Percentiles rank a stretch among this genome's conserved stretches.
Conservation (phyloP, 495 filamentous ascomycete species). For the Astrothelium macrocarpum region DNA sequence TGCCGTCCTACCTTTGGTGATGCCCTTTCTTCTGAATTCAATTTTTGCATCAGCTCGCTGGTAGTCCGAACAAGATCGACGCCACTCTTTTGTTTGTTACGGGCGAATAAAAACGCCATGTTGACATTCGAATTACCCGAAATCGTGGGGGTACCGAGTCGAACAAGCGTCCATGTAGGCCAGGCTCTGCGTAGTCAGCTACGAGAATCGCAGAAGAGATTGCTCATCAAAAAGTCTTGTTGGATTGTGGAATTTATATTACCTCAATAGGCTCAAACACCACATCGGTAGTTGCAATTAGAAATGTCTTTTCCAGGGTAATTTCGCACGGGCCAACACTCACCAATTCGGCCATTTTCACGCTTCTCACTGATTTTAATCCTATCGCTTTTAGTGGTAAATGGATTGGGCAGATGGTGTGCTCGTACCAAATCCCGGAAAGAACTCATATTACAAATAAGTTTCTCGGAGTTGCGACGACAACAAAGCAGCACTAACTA, state of each 20-base stretch:
- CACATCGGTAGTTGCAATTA: no score
- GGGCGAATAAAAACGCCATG: slow-evolving; percentile 90
- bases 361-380: no score
- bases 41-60: slow-evolving; percentile 45
- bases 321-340: no score
- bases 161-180: not conserved
- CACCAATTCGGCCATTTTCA: no score
- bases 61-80: slow-evolving; percentile 48
- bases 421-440: no score
- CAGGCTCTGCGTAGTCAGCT: not conserved
- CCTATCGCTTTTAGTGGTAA: no score
- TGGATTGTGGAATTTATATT: not conserved
- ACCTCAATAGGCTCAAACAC: not conserved
- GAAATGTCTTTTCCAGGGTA: no score
- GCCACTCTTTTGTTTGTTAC: slow-evolving; percentile 49
- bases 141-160: not conserved
- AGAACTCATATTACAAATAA: no score
- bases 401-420: no score
- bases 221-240: not conserved
- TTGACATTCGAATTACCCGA: slow-evolving; percentile 6
- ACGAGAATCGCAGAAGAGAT: not conserved
- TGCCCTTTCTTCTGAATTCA: slow-evolving; percentile 31
- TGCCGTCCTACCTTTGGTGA: slow-evolving; percentile 26
- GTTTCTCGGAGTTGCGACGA: no score
- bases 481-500: no score